Base-by-base conservation (phyloP, 176 grass and related monocot genomes). In the Oryza australiensis region DNA sequence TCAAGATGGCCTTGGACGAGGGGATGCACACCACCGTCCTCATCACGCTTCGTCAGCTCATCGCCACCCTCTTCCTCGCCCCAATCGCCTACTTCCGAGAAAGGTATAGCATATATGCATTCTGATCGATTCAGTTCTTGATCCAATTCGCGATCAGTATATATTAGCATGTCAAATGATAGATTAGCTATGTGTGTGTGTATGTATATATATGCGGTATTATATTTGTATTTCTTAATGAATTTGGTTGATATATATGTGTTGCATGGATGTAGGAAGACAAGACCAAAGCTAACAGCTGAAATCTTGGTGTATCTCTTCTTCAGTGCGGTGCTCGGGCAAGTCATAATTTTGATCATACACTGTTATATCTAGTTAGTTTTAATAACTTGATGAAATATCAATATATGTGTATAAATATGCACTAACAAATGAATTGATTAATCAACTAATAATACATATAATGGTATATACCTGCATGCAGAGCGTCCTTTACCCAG, bases 281-380 rank as follows among this genome's bases (percentile, higher is more conserved):
- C 85, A 2, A 94, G 91, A 11, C 94, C 94, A 16, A 97, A 92
- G 82, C 76, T 97, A 23, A 97, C 94, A 28, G 26, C 29, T 9
- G 82, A 94, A 43, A 90, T 90, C 78, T 90, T 81, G 57, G 75
- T 93, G 26, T 91, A 90, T 72, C 84, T 94, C 70, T 97, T 97
- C 85, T 74, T 97, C 34, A 94, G 94, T 59, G 91, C 91, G 30
- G 14, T 94, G 53, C 72, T 97, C 2, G 94, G 94, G 94, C 91
- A 76, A 75, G 84, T 16, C 20, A 63, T n/a, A n/a, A n/a, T n/a
- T 24, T 0, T 14, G n/a, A n/a, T 43, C 10, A 37, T 37, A 37
- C 35, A 37, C 7, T 37, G 8, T 1, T 37, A 32, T 32, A 3
- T 32, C 32, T 32, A 37, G 7, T 1, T 37, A 37, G 11, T 46